Base-by-base conservation (phyloP, 352 stramenopile genomes). In the Globisporangium abappressorium region DNA sequence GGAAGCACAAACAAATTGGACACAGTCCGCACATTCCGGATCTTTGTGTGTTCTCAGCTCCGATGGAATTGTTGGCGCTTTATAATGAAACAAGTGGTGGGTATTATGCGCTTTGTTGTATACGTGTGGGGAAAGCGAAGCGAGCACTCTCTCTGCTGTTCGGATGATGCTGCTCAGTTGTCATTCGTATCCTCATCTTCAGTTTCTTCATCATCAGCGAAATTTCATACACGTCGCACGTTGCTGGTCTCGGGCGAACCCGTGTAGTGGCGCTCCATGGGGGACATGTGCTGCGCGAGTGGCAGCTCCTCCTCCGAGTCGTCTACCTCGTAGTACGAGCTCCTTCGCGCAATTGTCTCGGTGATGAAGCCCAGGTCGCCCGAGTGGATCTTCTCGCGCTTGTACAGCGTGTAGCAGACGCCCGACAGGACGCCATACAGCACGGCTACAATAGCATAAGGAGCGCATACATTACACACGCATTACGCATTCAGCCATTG, bases 251-350 rank as follows among this genome's bases (percentile, higher is more conserved):
- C 18, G 33, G 68, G 62, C 0, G 75, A 77, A 34, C 41, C 38
- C 8, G 65, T 66, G 53, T 72, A 77, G 41, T 70, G 66, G 24
- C 72, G 75, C 54, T 73, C 75, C 8, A 74, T 68, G 4, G 85
- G 85, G 3, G 85, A 91, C 79, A 83, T 90, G 71, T 91, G 84
- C 63, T 84, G 74, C 28, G 81, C 77, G 22, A 93, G 72, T 30
- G 85, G 82, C 41, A 91, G 70, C 30, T 89, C 81, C 46, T 91
- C 85, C 34, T 93, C 82, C 43, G 85, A 90, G 67, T 93, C 82
- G 55, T 87, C 82, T 2, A 86, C 78, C 56, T 82, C 81, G 65
- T 84, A 90, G 46, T 85, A 79, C 22, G 80, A 78, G 53, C 79
- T 77, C 61, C 64, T 49, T 77, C 81, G 62, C 80, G 81, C 75